Percentiles rank a stretch among this genome's conserved stretches.
Evolutionary conservation across 352 stramenopile genomes (phyloP).

Genomic region (Phytophthora macrochlamydospora): DNA sequence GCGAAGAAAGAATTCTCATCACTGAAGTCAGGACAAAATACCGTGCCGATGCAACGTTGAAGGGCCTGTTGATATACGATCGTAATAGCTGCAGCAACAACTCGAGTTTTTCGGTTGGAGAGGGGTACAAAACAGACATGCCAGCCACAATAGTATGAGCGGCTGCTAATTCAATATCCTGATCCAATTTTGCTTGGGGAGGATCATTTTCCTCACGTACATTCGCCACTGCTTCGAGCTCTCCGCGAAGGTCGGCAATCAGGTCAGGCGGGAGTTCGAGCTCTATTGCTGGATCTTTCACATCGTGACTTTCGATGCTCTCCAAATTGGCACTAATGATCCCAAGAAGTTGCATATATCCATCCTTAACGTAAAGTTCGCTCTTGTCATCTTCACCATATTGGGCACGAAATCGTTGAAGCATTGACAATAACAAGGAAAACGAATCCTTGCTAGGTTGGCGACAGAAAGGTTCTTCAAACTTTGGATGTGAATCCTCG

Average conservation of each 20-base stretch:
- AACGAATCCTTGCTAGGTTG: conserved; percentile 70
- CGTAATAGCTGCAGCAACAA: conserved; percentile 72
- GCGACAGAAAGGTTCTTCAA: conserved; percentile 81
- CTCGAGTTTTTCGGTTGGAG: conserved; percentile 63
- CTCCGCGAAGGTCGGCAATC: conserved; percentile 39
- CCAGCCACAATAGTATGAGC: conserved; percentile 70
- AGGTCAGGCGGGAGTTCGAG: conserved; percentile 41
- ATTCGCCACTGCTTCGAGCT: conserved; percentile 56
- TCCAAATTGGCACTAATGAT: conserved; percentile 73
- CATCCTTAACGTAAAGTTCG: conserved; percentile 7
- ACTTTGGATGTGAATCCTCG: conserved; percentile 25
- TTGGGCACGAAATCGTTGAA: conserved; percentile 42
- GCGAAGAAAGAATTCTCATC: conserved; percentile 55
- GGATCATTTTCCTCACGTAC: conserved; percentile 27
- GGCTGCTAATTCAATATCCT: conserved; percentile 57
- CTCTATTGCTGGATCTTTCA: conserved; percentile 41
- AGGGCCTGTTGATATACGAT: conserved; percentile 36
- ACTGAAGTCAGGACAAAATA: conserved; percentile 65
- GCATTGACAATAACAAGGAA: conserved; percentile 49
- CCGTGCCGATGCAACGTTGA: conserved; percentile 41
- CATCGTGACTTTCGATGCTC: conserved; percentile 65
- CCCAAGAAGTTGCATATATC: conserved; percentile 48
- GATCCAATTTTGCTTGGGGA: not conserved
- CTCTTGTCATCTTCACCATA: not conserved
- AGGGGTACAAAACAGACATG: conserved; percentile 66